phyloP scores from a whole-genome alignment of 768 basidiomycete genomes.

The Tricholoma sp. region DNA sequence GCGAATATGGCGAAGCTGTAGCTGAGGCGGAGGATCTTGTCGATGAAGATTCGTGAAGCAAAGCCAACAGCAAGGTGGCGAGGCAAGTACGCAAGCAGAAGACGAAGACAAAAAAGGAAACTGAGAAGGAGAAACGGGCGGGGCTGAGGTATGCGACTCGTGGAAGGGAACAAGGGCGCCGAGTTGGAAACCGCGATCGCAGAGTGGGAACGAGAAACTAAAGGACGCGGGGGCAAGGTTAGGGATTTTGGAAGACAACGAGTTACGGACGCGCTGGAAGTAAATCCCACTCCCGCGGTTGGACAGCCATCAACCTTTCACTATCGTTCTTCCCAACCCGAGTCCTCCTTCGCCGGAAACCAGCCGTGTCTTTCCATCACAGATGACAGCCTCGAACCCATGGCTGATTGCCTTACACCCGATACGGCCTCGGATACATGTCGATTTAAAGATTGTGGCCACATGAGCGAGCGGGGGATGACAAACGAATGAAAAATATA shows the following conservation, averaged over 20 bases:
- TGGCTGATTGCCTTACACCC: not conserved
- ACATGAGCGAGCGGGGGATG: too few species aligned
- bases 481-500: too few species aligned
- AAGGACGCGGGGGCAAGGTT: not conserved
- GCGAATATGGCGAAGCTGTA: conserved; percentile 16
- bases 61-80: conserved; percentile 20
- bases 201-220: conserved; percentile 30
- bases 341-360: not conserved
- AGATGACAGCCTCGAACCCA: not conserved
- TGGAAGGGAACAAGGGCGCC: conserved; percentile 59
- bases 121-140: conserved; percentile 4
- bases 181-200: conserved; percentile 59
- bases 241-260: not conserved
- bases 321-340: not conserved
- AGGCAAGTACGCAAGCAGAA: conserved; percentile 31
- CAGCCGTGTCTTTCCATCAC: not conserved
- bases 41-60: not conserved
- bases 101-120: conserved; percentile 19
- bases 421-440: not conserved
- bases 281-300: not conserved
- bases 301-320: not conserved
- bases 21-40: conserved; percentile 2
- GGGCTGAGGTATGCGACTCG: conserved; percentile 49
- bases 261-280: not conserved
- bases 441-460: too few species aligned